Evolutionary conservation across 2,329 filamentous ascomycete species (phyloP), one percentile per base, ranked within the genome.

Genomic region (Dactylellina cionopaga): DNA sequence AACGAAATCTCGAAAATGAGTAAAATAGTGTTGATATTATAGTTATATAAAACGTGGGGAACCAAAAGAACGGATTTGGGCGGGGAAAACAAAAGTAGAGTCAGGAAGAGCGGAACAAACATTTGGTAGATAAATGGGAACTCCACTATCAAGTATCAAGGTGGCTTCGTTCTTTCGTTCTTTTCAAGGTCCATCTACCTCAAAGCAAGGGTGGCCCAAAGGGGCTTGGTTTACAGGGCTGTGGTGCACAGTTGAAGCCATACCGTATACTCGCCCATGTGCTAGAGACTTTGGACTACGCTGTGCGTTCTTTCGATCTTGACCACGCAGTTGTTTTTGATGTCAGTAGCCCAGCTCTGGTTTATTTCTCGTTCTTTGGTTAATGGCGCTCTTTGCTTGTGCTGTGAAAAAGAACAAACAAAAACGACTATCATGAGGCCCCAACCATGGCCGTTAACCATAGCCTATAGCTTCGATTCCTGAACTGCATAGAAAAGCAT

Each of bases 131-230:
- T 55, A 55, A 55, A 55, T 55, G 19, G 51, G 33, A 19, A 27
- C 62, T 66, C 51, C 51, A 58, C 62, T 55, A 55, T 55, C 43
- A n/a, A n/a, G n/a, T n/a, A n/a, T n/a, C n/a, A 7, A n/a, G 43
- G 62, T 51, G 62, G 43, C 62, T 52, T 31, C n/a, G n/a, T n/a
- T 52, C n/a, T n/a, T n/a, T n/a, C 19, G 2, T 60, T 51, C 41
- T 58, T 59, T 47, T 19, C 33, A 41, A 41, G 33, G 51, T 46
- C 35, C 35, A 51, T 68, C 44, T 58, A 37, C 35, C 43, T 39
- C 22, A 43, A 47, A 46, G 51, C 68, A 72, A 72, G 68, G 59
- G 59, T 65, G 43, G 39, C n/a, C 25, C 51, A 29, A 39, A 63
- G 39, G 46, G 58, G 46, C 33, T 29, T 11, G 15, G 15, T 58